Conservation (phyloP, 805 yeast species). For the Wickerhamiella sorbophila region DNA sequence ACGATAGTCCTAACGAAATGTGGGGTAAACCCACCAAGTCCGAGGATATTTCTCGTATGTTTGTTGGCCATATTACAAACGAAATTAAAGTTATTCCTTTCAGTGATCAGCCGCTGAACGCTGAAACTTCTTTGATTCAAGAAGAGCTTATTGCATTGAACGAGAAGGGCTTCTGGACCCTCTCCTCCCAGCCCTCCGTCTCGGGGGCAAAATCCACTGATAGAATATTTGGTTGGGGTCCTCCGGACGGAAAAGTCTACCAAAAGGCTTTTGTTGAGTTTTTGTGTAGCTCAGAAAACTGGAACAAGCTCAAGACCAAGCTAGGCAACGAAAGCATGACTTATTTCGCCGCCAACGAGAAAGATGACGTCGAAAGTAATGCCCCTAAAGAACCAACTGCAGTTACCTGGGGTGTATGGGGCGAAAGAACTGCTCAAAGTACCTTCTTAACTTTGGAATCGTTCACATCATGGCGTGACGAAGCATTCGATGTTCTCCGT, state of each 20-base stretch:
- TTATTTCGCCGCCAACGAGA: conserved; percentile 56
- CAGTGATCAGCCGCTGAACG: conserved; percentile 72
- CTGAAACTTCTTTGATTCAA: conserved; percentile 87
- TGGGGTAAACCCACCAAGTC: conserved; percentile 68
- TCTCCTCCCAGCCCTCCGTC: conserved; percentile 93
- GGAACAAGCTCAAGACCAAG: conserved; percentile 42
- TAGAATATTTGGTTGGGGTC: conserved; percentile 95
- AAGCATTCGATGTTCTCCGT: conserved; percentile 77
- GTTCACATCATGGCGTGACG: conserved; percentile 92
- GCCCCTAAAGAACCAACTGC: conserved; percentile 45
- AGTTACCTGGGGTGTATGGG: conserved; percentile 97
- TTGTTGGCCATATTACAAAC: conserved; percentile 58
- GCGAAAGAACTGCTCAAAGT: conserved; percentile 70
- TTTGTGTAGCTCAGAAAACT: conserved; percentile 57
- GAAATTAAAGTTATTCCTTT: conserved; percentile 76
- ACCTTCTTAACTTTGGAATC: conserved; percentile 88
- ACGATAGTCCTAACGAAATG: conserved; percentile 46
- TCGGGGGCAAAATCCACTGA: conserved; percentile 69
- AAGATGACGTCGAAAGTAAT: conserved; percentile 38
- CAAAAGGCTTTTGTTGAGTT: conserved; percentile 92
- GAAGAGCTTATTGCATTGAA: conserved; percentile 76
- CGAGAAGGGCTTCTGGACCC: conserved; percentile 60
- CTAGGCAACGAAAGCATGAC: conserved; percentile 31
- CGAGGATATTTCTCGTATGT: conserved; percentile 49
- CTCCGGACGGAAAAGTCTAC: conserved; percentile 70